These are phyloP conservation scores for Trichoderma guizhouense DNA, from an alignment of 2,329 filamentous ascomycete genomes.

Conservation along the genomic window DNA sequence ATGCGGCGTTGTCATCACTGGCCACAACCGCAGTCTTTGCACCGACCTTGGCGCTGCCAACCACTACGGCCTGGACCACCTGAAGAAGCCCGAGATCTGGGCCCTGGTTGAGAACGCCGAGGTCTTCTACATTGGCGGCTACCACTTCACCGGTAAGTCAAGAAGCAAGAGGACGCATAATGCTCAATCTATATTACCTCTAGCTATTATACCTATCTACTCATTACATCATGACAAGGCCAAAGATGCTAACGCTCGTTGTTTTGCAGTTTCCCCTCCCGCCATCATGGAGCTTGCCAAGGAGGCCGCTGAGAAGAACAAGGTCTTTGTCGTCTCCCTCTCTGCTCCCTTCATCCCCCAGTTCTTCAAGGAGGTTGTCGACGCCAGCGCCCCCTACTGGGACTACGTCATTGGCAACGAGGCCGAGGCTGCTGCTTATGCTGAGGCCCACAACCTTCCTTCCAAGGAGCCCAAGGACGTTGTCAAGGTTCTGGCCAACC, in stretches of 20 bases:
- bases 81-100: conserved; percentile 92
- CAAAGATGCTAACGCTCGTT: background rate
- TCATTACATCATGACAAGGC: background rate
- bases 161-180: background rate
- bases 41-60: conserved; percentile 96
- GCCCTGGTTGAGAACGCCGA: conserved; percentile 82
- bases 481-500: conserved; percentile 76
- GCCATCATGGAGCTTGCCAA: conserved; percentile 87
- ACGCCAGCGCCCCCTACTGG: conserved; percentile 84
- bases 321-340: conserved; percentile 86
- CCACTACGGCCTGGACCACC: conserved; percentile 90
- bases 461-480: conserved; percentile 80
- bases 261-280: conserved; percentile 68
- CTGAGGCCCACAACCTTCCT: conserved; percentile 72
- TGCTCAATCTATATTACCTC: background rate
- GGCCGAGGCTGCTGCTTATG: conserved; percentile 86
- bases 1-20: conserved; percentile 95
- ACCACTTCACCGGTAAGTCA: conserved; percentile 73
- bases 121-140: conserved; percentile 91
- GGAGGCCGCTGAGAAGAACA: conserved; percentile 85
- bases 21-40: conserved; percentile 90
- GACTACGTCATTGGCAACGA: conserved; percentile 97
- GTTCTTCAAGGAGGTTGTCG: conserved; percentile 96
- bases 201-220: background rate
- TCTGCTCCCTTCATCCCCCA: conserved; percentile 94